These are phyloP conservation scores for Boletus rubescentipes DNA, from an alignment of 768 basidiomycete species.

Conservation along the genomic window DNA sequence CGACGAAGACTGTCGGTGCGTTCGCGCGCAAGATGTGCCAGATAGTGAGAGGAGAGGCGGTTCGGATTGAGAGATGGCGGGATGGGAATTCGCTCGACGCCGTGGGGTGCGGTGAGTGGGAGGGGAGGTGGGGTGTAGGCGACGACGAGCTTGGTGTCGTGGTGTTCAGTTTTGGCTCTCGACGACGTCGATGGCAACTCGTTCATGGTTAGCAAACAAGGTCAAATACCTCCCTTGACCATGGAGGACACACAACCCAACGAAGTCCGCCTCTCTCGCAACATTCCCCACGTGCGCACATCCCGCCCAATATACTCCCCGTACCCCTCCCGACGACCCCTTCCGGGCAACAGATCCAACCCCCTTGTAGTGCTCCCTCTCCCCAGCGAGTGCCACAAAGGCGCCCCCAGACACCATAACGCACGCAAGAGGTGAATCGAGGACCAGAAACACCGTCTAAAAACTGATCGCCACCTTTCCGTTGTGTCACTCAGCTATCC, in stretches of 20 bases:
- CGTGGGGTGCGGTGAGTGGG: slow-evolving; percentile 20
- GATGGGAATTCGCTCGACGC: slow-evolving; percentile 30
- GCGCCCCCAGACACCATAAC: slow-evolving; percentile 2
- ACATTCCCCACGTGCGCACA: slow-evolving; percentile 29
- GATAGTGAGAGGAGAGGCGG: slow-evolving; percentile 6
- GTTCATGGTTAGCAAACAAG: slow-evolving; percentile 27
- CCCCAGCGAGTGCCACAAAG: slow-evolving; percentile 16
- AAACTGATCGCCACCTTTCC: slow-evolving; percentile 7
- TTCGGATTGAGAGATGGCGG: slow-evolving; percentile 9
- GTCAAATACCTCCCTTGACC: slow-evolving; percentile 11
- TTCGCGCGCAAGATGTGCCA: slow-evolving; percentile 18
- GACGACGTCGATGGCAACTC: slow-evolving; percentile 3
- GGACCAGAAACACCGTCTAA: slow-evolving; percentile 8
- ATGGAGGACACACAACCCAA: slow-evolving; percentile 43
- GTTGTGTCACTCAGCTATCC: slow-evolving; percentile 10
- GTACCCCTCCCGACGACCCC: background rate
- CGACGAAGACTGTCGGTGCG: slow-evolving; percentile 16
- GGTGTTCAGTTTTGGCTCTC: slow-evolving; percentile 21
- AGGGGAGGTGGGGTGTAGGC: slow-evolving; percentile 12
- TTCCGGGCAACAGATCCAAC: background rate
- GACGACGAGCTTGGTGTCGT: background rate
- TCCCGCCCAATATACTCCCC: background rate
- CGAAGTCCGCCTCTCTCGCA: slow-evolving; percentile 36
- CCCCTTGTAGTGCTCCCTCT: slow-evolving; percentile 1
- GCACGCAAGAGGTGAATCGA: slow-evolving; percentile 14